Evolutionary conservation across 2,329 filamentous ascomycete genomes (phyloP).

Genomic region (Alternaria arbusti): DNA sequence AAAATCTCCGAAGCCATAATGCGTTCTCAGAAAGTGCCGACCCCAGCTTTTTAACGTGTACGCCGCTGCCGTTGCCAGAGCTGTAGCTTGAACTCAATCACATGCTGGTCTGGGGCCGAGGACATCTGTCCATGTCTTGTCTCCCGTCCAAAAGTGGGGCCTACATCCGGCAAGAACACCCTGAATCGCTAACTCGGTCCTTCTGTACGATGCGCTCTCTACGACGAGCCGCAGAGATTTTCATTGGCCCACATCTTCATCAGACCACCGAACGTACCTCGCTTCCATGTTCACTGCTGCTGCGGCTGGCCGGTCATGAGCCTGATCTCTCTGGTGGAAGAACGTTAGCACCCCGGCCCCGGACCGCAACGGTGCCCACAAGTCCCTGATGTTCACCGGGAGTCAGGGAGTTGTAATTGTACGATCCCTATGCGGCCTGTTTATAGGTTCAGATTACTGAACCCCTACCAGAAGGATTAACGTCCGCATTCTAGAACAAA

Average conservation of each 20-base stretch:
- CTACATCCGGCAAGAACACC: background rate
- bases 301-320: background rate
- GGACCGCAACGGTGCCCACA: background rate
- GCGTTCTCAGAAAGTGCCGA: background rate
- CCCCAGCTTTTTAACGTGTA: background rate
- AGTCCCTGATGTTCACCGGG: constrained; percentile 12
- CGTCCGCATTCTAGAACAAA: constrained; percentile 3
- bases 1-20: background rate
- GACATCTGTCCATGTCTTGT: background rate
- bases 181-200: background rate
- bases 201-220: background rate
- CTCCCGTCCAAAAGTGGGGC: constrained; percentile 1
- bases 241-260: background rate
- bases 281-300: background rate
- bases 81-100: constrained; percentile 7
- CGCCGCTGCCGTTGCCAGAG: constrained; percentile 4
- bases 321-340: background rate
- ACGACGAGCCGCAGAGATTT: background rate
- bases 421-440: background rate
- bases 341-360: background rate
- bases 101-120: background rate
- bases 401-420: background rate
- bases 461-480: background rate
- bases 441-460: background rate
- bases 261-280: background rate